Base-by-base conservation (phyloP, 75 land plant genomes). In the Chamaecyparis obtusa region DNA sequence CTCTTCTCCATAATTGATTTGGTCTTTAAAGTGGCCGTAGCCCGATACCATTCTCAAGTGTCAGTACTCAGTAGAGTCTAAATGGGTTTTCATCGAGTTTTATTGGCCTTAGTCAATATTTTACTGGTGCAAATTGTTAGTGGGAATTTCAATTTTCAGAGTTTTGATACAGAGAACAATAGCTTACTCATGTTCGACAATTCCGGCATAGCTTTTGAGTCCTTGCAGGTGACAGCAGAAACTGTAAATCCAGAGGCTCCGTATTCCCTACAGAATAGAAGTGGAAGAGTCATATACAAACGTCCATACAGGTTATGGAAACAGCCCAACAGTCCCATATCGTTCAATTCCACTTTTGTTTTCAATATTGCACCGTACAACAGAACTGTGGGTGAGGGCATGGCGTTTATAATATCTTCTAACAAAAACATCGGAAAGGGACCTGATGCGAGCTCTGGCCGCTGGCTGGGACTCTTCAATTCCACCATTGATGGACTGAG, bases 391-490 rank as follows among this genome's bases (percentile, higher is more conserved):
- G 95, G 92, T 30, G 94, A 92, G 39, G 96, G 95, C 24, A 14
- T 94, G 46, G 92, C 94, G 60, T 94, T 95, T 83, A 24, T 90
- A 54, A 87, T 93, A 74, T 90, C 91, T 2, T 74, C 83, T n/a
- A 9, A 36, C 1, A 17, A 13, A 39, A 15, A 9, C 2, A 57
- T 57, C 4, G 19, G 6, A 51, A 3, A 10, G 49, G 80, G 84
- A 15, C 96, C 93, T 5, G 36, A 37, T 1, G 49, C 49, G 56
- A 94, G 94, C 90, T 9, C 64, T 49, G 95, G 95, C 64, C 83
- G 86, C 9, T 93, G 85, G 81, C 89, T 95, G 69, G 96, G 96
- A 84, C 90, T 95, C 84, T 89, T 93, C 71, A 92, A 95, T 85
- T 35, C 90, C 17, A 67, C 91, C 89, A 88, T 76, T 37, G 93